Evolutionary conservation across 2,329 filamentous ascomycete genomes (phyloP), one percentile per base, ranked within the genome.

Genomic region (Xylaria sp.): DNA sequence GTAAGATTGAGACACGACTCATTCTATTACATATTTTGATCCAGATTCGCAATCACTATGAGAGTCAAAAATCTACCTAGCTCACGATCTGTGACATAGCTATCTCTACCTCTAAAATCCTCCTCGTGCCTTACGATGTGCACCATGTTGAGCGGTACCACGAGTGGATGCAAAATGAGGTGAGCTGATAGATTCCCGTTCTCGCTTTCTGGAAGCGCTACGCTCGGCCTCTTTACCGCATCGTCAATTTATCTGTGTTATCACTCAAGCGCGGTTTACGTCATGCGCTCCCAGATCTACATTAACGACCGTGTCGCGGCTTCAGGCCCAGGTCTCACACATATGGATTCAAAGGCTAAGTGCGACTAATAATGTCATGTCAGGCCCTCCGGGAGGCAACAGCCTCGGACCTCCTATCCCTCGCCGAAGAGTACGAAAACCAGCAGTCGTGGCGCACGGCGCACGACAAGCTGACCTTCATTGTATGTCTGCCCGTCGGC

Each of bases 401-500:
- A 0, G 93, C 94, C 1, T 97, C 93, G 0, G 93, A 97, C 65
- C 91, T 89, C 0, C 83, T 98, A 52, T 88, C 85, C 0, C 80
- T 97, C 0, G 81, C 86, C 0, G 90, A 97, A 73, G 94, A 98
- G 80, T 92, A 95, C 76, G 85, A 87, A 51, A 98, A 97, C 88
- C 94, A 97, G 76, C 78, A 79, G n/a, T 92, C 88, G 66, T 98
- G 94, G 94, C 88, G 93, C 37, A 79, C 79, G 19, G 91, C 95
- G 41, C 76, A 79, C 25, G 93, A 98, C 77, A 98, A 98, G 78
- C 76, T 98, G 63, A 98, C 94, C 0, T 98, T 97, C 70, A 97
- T 98, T 73, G 77, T 91, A 55, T 97, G 92, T 19, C 40, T 27
- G 47, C 49, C 58, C 29, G 23, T 17, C 17, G 13, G 38, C 4